A percentile compares a stretch with the other conserved stretches of the same genome.
These are phyloP conservation scores for Aspergillus sp. DNA, from an alignment of 2,329 filamentous ascomycete genomes.

Conservation along the genomic window DNA sequence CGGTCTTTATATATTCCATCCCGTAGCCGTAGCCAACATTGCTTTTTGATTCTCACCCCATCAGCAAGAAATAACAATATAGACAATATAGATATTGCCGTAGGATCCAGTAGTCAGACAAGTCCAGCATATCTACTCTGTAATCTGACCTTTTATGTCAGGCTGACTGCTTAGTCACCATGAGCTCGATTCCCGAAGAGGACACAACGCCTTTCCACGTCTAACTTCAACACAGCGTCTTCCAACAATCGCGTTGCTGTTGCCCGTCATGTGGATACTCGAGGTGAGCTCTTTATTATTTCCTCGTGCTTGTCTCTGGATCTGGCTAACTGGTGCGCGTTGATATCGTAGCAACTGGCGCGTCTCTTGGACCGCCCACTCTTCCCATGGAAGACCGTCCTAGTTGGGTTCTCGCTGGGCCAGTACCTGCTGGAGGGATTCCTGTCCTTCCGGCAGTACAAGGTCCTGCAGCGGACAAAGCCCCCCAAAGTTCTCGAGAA, in stretches of 20 bases:
- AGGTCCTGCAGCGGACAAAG: constrained; percentile 69
- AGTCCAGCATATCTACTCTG: background rate
- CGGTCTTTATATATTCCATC: background rate
- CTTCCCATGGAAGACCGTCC: constrained; percentile 96
- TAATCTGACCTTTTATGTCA: background rate
- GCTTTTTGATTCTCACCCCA: background rate
- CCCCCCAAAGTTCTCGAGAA: constrained; percentile 80
- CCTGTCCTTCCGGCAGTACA: constrained; percentile 84
- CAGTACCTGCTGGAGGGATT: constrained; percentile 88
- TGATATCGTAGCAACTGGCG: constrained; percentile 56
- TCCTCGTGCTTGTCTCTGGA: constrained; percentile 1
- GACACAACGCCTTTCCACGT: constrained; percentile 1
- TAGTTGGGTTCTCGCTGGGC: constrained; percentile 86
- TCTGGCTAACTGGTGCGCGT: constrained; percentile 8
- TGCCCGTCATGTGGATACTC: constrained; percentile 29
- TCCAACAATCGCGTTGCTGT: constrained; percentile 11
- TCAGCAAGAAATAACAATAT: too few species aligned
- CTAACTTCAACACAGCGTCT: constrained; percentile 5
- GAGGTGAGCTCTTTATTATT: constrained; percentile 18
- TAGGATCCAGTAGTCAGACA: background rate
- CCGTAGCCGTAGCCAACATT: too few species aligned
- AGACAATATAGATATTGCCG: background rate
- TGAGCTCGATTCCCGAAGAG: background rate
- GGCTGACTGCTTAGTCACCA: background rate
- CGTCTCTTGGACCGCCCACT: constrained; percentile 80